phyloP scores from a whole-genome alignment of 225 moss, liverwort and hornwort genomes.

The Physcomitrium patens region DNA sequence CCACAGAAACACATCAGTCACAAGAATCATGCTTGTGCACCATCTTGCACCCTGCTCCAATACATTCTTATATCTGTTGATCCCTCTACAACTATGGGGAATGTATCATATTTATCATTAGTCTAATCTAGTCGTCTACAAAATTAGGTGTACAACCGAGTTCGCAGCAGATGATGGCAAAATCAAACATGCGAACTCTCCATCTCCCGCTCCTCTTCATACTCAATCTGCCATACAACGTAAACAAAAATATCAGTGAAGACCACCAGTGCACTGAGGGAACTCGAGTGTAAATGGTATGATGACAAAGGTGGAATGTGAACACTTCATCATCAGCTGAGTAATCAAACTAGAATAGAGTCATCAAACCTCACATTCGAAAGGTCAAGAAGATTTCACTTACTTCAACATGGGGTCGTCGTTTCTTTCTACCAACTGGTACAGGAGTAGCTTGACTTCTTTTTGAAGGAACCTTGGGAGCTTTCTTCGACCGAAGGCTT shows the following conservation, averaged over 20 bases:
- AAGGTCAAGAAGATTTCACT: background rate
- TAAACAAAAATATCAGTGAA: slow-evolving; percentile 6
- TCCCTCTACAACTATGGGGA: background rate
- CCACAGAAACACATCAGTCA: slow-evolving; percentile 11
- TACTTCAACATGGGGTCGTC: slow-evolving; percentile 87
- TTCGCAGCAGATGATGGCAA: slow-evolving; percentile 2
- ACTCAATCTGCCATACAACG: slow-evolving; percentile 68
- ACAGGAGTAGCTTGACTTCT: slow-evolving; percentile 53
- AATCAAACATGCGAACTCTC: slow-evolving; percentile 26
- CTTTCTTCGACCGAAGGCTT: slow-evolving; percentile 18
- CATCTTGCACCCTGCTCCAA: slow-evolving; percentile 15
- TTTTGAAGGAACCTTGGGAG: slow-evolving; percentile 42
- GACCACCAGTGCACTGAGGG: background rate
- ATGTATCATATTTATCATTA: slow-evolving; percentile 11
- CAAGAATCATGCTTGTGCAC: slow-evolving; percentile 1
- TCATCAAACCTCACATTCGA: background rate
- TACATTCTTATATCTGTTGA: background rate
- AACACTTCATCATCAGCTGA: background rate
- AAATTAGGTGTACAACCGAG: slow-evolving; percentile 28
- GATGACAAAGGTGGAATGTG: background rate
- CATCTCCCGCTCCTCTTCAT: slow-evolving; percentile 75
- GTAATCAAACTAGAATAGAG: background rate
- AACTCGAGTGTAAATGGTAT: background rate
- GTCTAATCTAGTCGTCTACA: slow-evolving; percentile 20
- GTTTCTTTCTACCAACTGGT: slow-evolving; percentile 61